Base-by-base conservation (phyloP, 495 filamentous ascomycete species). In the Schizothecium vesticola region DNA sequence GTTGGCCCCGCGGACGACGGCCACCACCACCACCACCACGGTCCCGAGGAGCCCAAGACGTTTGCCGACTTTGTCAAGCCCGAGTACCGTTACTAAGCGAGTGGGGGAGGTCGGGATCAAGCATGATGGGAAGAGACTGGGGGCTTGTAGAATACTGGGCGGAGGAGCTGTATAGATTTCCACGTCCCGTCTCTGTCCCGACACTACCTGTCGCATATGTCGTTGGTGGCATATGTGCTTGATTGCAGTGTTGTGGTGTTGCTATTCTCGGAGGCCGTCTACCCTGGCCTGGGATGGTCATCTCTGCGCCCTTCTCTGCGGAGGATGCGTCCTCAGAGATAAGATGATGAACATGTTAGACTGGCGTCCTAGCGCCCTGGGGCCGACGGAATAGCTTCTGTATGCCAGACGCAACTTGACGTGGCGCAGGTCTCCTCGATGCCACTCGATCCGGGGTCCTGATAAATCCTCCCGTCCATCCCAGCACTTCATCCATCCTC, bases 11-110 rank as follows among this genome's bases (percentile, higher is more conserved):
- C 85, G 75, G 90, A 91, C 69, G 89, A 92, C 77, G 76, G 81
- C 66, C 65, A 66, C 57, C 80, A 81, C 73, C 83, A 85, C 75
- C 79, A 86, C 76, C 76, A 80, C 81, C 85, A 86, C 73, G 80
- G 81, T 75, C 87, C 84, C 76, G 86, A 86, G 80, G 92, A 95
- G 82, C 91, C 92, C 77, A 94, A 95, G 89, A 96, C 90, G 67
- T 92, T 96, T 72, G 91, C 91, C 79, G 89, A 99, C 86, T 97
- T 82, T 83, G 90, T 99, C 78, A 91, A 89, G 87, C 91, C 92
- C 29, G 86, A 95, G 75, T 98, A 98, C 86, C 87, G 88, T 85
- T 97, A 91, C 73, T 31, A 72, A 11, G 16, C 57, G 63, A 63
- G 66, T 73, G 21, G 22, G 56, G 7, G 11, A 24, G 61, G 1